Base-by-base conservation (phyloP, 2,329 filamentous ascomycete genomes). In the Cercospora sp. region DNA sequence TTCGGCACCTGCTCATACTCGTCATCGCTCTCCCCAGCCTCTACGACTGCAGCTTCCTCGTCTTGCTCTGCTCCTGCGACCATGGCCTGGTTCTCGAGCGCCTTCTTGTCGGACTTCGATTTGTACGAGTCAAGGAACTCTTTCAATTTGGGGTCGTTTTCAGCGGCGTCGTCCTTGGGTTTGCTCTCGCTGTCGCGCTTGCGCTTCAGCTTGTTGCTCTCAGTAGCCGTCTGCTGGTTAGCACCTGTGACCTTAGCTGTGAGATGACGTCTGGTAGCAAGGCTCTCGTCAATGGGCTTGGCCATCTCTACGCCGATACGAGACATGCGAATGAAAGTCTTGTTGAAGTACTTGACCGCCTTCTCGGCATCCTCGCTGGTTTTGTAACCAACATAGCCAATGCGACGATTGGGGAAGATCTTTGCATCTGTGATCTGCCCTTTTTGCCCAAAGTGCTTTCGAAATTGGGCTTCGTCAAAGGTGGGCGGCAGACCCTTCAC, bases 321-420 rank as follows among this genome's bases (percentile, higher is more conserved):
- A 67, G 94, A 97, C 91, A 97, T 95, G 75, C 93, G 92, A 75
- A 99, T 93, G 81, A 93, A 99, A 71, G 94, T 90, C 79, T 88
- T 92, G 84, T 99, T 94, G 85, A 97, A 97, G 83, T 97, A 97
- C 80, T 92, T 94, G 78, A 96, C 91, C 55, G 95, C 94, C 77
- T 89, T 88, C 66, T 87, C 84, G 66, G 95, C 95, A 78, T 92
- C 90, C 70, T 94, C 88, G 13, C 91, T 84, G 62, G 88, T 91
- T 82, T 92, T 94, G 85, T 94, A 98, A 71, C 95, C 95, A 68
- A 99, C 89, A 85, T 97, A 99, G 74, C 94, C 95, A 80, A 99
- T 97, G 74, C 94, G 88, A 75, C 95, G 89, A 76, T 93, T 89
- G 5, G 92, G 88, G 77, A 98, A 92, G 78, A 97, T 87, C 85